Conservation (phyloP, 2,329 filamentous ascomycete genomes). For the Akanthomyces muscarius region DNA sequence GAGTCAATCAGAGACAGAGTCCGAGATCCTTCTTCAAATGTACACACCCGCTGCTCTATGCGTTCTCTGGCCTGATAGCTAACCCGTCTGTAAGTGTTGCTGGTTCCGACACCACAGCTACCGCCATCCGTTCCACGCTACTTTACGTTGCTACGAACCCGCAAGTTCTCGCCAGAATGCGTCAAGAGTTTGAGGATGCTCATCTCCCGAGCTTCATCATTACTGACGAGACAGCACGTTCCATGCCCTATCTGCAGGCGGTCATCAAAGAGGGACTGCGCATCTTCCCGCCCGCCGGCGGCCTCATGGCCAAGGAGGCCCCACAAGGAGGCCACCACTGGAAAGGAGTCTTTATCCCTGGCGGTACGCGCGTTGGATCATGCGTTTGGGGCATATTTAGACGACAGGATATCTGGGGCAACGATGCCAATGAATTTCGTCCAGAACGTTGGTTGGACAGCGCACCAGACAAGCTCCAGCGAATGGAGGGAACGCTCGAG, state of each 20-base stretch:
- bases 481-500: constrained; percentile 36
- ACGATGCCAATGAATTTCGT: constrained; percentile 31
- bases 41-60: constrained; percentile 15
- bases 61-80: background rate
- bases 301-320: constrained; percentile 35
- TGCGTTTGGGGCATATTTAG: constrained; percentile 35
- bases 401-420: constrained; percentile 32
- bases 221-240: constrained; percentile 31
- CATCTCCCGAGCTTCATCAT: constrained; percentile 25
- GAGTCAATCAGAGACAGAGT: constrained; percentile 37
- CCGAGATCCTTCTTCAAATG: constrained; percentile 41
- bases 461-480: constrained; percentile 26
- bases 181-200: constrained; percentile 22
- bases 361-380: constrained; percentile 30
- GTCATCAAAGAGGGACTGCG: constrained; percentile 47
- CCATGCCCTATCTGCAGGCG: constrained; percentile 43
- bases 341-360: constrained; percentile 31
- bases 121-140: constrained; percentile 43
- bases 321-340: constrained; percentile 29
- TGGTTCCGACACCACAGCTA: constrained; percentile 54
- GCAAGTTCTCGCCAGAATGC: constrained; percentile 33
- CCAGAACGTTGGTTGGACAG: constrained; percentile 38
- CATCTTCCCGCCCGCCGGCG: constrained; percentile 34
- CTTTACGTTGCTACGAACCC: constrained; percentile 45
- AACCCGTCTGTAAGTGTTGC: constrained; percentile 38